These are phyloP conservation scores for Drechslera avenae DNA, from an alignment of 2,329 filamentous ascomycete species.

Conservation along the genomic window DNA sequence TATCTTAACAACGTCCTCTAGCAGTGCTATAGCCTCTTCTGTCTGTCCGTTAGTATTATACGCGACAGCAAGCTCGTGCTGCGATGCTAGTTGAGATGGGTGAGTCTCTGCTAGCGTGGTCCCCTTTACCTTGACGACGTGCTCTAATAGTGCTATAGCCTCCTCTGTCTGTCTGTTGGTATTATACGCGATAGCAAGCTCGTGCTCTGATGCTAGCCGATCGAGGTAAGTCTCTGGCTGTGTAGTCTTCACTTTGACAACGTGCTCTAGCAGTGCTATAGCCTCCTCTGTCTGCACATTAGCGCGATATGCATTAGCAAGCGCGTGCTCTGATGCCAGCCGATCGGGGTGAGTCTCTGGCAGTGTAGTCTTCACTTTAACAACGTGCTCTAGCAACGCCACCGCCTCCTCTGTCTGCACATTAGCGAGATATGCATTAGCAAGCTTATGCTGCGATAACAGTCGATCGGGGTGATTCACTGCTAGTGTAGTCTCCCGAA, in stretches of 20 bases:
- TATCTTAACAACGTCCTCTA: slow-evolving; percentile 1
- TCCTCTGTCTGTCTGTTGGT: slow-evolving; percentile 8
- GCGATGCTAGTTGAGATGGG: slow-evolving; percentile 1
- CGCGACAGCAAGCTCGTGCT: slow-evolving; percentile 7
- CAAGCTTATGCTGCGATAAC: slow-evolving; percentile 17
- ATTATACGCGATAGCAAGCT: slow-evolving; percentile 4
- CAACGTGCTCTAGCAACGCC: slow-evolving; percentile 14
- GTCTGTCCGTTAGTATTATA: slow-evolving; percentile 10
- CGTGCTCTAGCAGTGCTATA: slow-evolving; percentile 13
- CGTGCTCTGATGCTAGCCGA: slow-evolving; percentile 11
- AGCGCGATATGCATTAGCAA: neutral
- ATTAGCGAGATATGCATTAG: neutral
- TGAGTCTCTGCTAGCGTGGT: slow-evolving; percentile 3
- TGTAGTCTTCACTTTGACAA: slow-evolving; percentile 5
- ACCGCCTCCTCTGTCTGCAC: slow-evolving; percentile 10
- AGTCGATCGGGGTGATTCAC: slow-evolving; percentile 13
- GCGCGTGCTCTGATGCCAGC: slow-evolving; percentile 16
- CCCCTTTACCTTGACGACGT: slow-evolving; percentile 4
- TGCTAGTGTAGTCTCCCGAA: slow-evolving; percentile 7
- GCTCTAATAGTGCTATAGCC: slow-evolving; percentile 12
- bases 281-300: slow-evolving; percentile 11
- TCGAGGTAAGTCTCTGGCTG: slow-evolving; percentile 7
- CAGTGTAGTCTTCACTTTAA: slow-evolving; percentile 6
- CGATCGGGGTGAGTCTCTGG: slow-evolving; percentile 10
- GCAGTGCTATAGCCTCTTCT: slow-evolving; percentile 8